These are phyloP conservation scores for Mortierella sp. DNA, from an alignment of 371 early-diverging fungal genomes.

Conservation along the genomic window DNA sequence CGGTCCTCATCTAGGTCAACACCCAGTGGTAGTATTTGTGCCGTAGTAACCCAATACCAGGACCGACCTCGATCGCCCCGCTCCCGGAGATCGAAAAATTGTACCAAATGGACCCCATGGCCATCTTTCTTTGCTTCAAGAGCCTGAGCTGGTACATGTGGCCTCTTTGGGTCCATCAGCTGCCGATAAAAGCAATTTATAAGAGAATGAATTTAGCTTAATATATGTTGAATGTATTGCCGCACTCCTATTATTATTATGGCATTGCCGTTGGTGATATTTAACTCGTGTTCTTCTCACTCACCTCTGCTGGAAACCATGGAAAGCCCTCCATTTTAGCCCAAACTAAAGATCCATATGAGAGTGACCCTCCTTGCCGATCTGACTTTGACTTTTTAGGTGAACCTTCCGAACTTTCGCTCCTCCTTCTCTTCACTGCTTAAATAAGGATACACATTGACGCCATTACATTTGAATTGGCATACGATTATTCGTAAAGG, in stretches of 20 bases:
- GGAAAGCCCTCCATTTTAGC: constrained; percentile 60
- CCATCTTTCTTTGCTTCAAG: constrained; percentile 22
- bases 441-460: neutral
- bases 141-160: constrained; percentile 20
- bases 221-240: neutral
- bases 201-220: neutral
- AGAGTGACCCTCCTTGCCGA: constrained; percentile 10
- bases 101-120: constrained; percentile 21
- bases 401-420: constrained; percentile 17
- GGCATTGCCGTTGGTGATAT: too few relatives aligned
- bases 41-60: constrained; percentile 32
- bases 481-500: neutral
- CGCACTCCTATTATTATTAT: too few relatives aligned
- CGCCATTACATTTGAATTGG: neutral
- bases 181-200: constrained; percentile 4
- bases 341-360: constrained; percentile 52
- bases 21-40: constrained; percentile 24
- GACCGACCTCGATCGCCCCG: constrained; percentile 38
- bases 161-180: constrained; percentile 41
- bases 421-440: constrained; percentile 22
- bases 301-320: constrained; percentile 61
- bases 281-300: neutral
- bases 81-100: constrained; percentile 34
- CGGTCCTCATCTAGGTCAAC: constrained; percentile 33
- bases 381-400: constrained; percentile 21